Conservation (phyloP, 257 asterid species). For the Solanum chiquidenum region DNA sequence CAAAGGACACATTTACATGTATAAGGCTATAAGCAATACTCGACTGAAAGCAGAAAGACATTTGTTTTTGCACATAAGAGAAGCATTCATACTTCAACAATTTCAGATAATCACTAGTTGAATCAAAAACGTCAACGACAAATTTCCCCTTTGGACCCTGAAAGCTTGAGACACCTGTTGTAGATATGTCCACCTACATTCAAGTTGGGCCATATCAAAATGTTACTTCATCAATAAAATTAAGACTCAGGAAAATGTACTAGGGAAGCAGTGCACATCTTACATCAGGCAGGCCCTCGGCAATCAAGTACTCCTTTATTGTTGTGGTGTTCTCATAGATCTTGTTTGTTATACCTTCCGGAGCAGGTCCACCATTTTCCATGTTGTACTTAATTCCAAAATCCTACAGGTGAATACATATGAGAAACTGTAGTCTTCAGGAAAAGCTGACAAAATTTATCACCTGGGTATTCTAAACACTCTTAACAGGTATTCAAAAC, state of each 20-base stretch:
- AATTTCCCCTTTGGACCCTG: slow-evolving; percentile 80
- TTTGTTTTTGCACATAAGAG: background rate
- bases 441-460: background rate
- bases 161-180: slow-evolving; percentile 58
- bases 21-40: background rate
- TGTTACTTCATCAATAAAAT: background rate
- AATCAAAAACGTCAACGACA: slow-evolving; percentile 89
- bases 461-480: background rate
- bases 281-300: slow-evolving; percentile 95
- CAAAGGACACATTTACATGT: background rate
- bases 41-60: background rate
- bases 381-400: slow-evolving; percentile 98
- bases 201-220: background rate
- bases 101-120: slow-evolving; percentile 82
- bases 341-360: slow-evolving; percentile 86
- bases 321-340: slow-evolving; percentile 80
- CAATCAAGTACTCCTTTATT: slow-evolving; percentile 78
- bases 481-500: background rate
- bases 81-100: slow-evolving; percentile 75
- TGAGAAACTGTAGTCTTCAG: background rate
- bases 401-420: slow-evolving; percentile 36
- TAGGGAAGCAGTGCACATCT: slow-evolving; percentile 8
- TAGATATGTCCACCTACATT: slow-evolving; percentile 73
- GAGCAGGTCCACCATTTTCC: slow-evolving; percentile 99
- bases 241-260: background rate